Evolutionary conservation across 306 rosid genomes (phyloP), one percentile per base, ranked within the genome.

Genomic region (Malus sieversii): DNA sequence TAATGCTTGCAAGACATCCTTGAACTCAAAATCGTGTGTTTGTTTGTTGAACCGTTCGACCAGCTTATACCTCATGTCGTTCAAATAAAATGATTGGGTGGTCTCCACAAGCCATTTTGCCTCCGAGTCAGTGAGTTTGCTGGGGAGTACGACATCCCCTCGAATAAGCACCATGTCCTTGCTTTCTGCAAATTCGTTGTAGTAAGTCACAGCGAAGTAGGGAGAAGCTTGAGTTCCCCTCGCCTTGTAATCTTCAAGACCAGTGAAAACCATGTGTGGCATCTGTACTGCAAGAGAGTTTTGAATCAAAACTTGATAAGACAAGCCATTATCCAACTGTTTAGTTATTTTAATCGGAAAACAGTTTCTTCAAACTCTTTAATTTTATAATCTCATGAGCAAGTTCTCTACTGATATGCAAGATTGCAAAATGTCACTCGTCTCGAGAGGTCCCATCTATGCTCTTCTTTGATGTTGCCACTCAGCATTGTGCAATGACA

Each of bases 151-250:
- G 63, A 95, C 75, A 78, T 95, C 97, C 4, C 98, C 98, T 0
- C 92, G 91, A 81, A 95, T 79, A 10, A 95, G 92, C 73, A 92
- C 97, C 81, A 92, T 55, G 75, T 88, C 97, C 92, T 92, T 95
- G 86, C 81, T 90, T 76, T 88, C 92, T 38, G 96, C 96, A 81
- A 95, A 95, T 87, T 95, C 97, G 48, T 87, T 87, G 82, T 92
- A 90, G 81, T 78, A 92, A 33, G 96, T 63, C 40, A 87, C 77
- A 19, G 93, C 83, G 48, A 86, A 81, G 88, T 92, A 92, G 52
- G 99, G 98, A 79, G 96, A 32, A 71, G 97, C 93, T 82, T 95
- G 96, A 77, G 93, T 92, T 86, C 99, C 97, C 74, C 91, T 88
- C 52, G 96, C 97, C 83, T 92, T 95, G 83, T 92, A 95, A 89